These are phyloP conservation scores for Arthrobotrys megalospora DNA, from an alignment of 2,329 filamentous ascomycete species.

Conservation along the genomic window DNA sequence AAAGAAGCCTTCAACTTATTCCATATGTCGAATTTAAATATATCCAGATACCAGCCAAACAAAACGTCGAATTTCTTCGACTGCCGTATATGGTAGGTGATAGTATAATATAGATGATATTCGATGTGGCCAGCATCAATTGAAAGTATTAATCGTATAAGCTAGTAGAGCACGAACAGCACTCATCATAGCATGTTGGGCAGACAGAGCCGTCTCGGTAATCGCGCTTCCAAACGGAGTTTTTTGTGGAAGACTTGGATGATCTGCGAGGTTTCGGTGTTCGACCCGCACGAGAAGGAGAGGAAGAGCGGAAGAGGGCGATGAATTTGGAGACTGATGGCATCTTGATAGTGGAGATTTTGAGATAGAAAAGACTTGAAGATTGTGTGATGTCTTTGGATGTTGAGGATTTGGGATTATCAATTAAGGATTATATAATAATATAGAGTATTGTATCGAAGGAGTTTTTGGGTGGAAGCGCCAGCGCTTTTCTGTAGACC, in stretches of 20 bases:
- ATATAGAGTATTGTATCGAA: background rate
- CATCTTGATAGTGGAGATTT: background rate
- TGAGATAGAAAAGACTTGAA: background rate
- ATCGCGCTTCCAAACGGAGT: slow-evolving; percentile 8
- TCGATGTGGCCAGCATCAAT: too few relatives aligned
- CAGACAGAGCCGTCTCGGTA: slow-evolving; percentile 20
- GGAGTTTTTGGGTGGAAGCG: slow-evolving; percentile 2
- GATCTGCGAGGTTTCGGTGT: background rate
- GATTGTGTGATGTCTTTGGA: background rate
- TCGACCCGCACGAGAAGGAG: slow-evolving; percentile 1
- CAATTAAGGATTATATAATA: slow-evolving; percentile 6
- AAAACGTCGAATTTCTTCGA: too few relatives aligned
- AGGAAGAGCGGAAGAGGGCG: slow-evolving; percentile 24
- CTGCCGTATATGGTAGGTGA: too few relatives aligned
- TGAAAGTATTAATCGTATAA: slow-evolving; percentile 16
- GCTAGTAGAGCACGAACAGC: slow-evolving; percentile 20
- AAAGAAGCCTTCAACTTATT: too few relatives aligned
- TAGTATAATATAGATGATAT: too few relatives aligned
- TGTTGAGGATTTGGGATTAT: background rate
- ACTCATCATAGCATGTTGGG: slow-evolving; percentile 24
- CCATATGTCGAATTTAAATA: too few relatives aligned
- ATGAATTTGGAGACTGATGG: slow-evolving; percentile 40
- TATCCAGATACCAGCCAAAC: too few relatives aligned
- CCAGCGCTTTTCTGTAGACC: slow-evolving; percentile 42
- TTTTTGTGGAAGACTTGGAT: slow-evolving; percentile 16